Evolutionary conservation across 2,329 filamentous ascomycete genomes (phyloP), one percentile per base, ranked within the genome.

Genomic region (Coleophoma cylindrospora): DNA sequence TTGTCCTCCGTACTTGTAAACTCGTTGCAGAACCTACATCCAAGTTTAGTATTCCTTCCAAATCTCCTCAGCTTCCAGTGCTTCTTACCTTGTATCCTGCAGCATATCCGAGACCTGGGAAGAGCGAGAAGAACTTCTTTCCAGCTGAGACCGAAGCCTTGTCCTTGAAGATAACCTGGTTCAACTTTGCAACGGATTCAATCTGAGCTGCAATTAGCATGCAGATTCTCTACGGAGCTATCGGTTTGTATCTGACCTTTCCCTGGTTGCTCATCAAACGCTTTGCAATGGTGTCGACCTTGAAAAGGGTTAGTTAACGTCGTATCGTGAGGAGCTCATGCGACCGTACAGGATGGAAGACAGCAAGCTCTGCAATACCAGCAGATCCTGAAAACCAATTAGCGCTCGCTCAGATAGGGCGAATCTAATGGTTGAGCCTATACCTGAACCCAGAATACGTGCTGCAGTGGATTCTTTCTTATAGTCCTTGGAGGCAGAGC

Each of bases 1-100:
- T 76, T 99, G 94, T 46, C 94, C 94, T 59, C 94, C 94, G 66
- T 96, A 99, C 76, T 99, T 99, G 81, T 99, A 99, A 68, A 99
- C 84, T 70, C 94, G 81, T 80, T 99, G 94, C 50, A 96, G 82
- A 55, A 97, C 79, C 82, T 85, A 27, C 27, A 27, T 45, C n/a
- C 17, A 54, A 22, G 17, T 27, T 21, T 22, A 43, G 52, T 34
- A 54, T 34, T 19, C 40, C 34, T 3, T 32, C 44, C 14, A 43
- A 4, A 19, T 12, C 8, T 43, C 17, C 15, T 40, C 7, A n/a
- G 14, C 9, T n/a, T 12, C 9, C 19, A 12, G 32, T 46, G 14
- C 37, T 13, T 49, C 68, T 48, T 63, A 86, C 85, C 81, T 99
- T 99, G 80, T 99, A 99, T 54, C 91, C 91, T 50, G 94, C 94